Conservation (phyloP, 1,139 yeast genomes). For the Meyerozyma smithsonii region DNA sequence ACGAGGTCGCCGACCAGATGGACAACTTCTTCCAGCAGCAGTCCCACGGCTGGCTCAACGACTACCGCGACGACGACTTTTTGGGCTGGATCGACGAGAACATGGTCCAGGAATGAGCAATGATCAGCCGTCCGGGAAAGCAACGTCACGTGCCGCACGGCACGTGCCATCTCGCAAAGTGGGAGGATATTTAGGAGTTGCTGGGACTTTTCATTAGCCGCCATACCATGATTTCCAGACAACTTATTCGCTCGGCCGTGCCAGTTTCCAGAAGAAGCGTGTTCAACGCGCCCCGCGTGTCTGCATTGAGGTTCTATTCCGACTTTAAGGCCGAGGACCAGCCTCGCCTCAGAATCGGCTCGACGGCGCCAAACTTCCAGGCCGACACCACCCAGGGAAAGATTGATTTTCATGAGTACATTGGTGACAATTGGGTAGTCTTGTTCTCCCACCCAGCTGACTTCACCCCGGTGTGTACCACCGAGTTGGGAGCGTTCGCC, state of each 20-base stretch:
- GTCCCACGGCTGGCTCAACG: conserved; percentile 72
- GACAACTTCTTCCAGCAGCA: conserved; percentile 72
- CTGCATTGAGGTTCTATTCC: conserved; percentile 30
- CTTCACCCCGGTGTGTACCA: conserved; percentile 92
- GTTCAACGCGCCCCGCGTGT: neutral
- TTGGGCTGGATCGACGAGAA: conserved; percentile 91
- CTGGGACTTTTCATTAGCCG: neutral
- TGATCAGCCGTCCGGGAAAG: too few species aligned
- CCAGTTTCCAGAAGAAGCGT: neutral
- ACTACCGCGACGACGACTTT: conserved; percentile 71
- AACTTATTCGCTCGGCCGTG: neutral
- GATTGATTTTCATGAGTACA: conserved; percentile 74
- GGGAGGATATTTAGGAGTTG: too few species aligned
- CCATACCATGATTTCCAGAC: neutral
- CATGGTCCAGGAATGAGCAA: conserved; percentile 21
- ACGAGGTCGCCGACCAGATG: conserved; percentile 37
- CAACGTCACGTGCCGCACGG: neutral
- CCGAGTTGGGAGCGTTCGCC: conserved; percentile 91
- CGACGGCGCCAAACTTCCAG: conserved; percentile 78
- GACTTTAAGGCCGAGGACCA: conserved; percentile 53
- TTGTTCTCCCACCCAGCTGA: conserved; percentile 92
- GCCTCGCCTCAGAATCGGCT: conserved; percentile 66
- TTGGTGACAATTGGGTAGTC: conserved; percentile 79
- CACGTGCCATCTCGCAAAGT: neutral
- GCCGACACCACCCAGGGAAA: conserved; percentile 76